Evolutionary conservation across 78 protist genomes (phyloP).

Genomic region (Dictyostelium discoideum): DNA sequence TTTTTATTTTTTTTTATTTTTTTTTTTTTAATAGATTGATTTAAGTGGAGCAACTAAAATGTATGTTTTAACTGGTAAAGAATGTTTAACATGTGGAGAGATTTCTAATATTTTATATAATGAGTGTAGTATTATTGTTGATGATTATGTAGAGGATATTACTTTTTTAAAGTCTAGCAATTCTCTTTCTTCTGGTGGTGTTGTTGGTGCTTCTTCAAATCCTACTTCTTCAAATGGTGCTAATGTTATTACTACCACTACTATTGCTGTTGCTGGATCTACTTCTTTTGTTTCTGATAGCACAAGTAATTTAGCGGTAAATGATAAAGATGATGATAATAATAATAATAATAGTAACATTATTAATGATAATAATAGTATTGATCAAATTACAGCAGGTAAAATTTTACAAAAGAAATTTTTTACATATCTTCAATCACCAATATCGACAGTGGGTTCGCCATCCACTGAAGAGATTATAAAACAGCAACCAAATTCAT

Average conservation of each 20-base stretch:
- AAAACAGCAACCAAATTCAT: slow-evolving; percentile 8
- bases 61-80: slow-evolving; percentile 64
- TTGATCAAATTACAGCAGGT: neutral
- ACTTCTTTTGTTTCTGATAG: neutral
- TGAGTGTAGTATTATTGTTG: slow-evolving; percentile 38
- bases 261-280: neutral
- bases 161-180: neutral
- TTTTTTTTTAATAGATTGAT: neutral
- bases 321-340: neutral
- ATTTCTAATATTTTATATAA: slow-evolving; percentile 35
- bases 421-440: slow-evolving; percentile 49
- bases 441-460: slow-evolving; percentile 41
- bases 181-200: neutral
- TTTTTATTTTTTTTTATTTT: neutral
- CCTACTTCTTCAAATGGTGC: neutral
- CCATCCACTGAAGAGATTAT: slow-evolving; percentile 45
- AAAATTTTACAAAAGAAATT: slow-evolving; percentile 19
- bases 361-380: neutral
- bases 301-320: neutral
- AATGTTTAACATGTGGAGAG: slow-evolving; percentile 37
- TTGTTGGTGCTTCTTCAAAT: neutral
- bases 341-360: neutral
- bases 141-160: slow-evolving; percentile 22
- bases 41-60: slow-evolving; percentile 38
- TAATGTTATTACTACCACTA: neutral